Percentiles rank a stretch among this genome's conserved stretches.
These are phyloP conservation scores for Phytophthora ohioensis DNA, from an alignment of 352 stramenopile species.

Conservation along the genomic window DNA sequence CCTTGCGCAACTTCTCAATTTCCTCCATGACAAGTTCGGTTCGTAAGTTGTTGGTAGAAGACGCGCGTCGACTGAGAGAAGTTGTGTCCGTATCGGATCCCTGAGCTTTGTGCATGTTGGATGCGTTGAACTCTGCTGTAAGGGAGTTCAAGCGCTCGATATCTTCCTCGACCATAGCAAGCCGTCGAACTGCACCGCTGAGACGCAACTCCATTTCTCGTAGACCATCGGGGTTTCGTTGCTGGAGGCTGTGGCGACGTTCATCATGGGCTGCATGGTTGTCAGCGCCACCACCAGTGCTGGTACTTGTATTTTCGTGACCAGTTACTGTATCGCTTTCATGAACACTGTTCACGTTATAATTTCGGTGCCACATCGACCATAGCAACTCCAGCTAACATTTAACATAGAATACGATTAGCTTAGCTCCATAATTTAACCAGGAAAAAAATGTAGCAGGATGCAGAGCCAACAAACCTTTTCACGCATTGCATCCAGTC, in stretches of 20 bases:
- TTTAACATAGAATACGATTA: constrained; percentile 6
- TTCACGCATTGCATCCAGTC: constrained; percentile 67
- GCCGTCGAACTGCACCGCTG: constrained; percentile 61
- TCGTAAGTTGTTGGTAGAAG: constrained; percentile 36
- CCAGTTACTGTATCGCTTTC: background rate
- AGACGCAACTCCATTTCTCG: constrained; percentile 69
- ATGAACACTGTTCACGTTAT: constrained; percentile 39
- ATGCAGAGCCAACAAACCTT: constrained; percentile 46
- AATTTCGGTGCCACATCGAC: constrained; percentile 78
- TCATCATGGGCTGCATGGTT: constrained; percentile 19
- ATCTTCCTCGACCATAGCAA: constrained; percentile 69
- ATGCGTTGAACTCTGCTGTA: constrained; percentile 35
- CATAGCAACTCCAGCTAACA: constrained; percentile 59
- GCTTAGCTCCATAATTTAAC: background rate
- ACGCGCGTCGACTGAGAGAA: constrained; percentile 9
- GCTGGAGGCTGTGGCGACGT: constrained; percentile 24
- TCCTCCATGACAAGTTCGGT: constrained; percentile 52
- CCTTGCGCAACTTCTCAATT: constrained; percentile 56
- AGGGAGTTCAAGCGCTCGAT: constrained; percentile 61
- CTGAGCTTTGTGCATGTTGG: constrained; percentile 17
- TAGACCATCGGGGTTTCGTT: constrained; percentile 44
- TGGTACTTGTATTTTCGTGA: constrained; percentile 11
- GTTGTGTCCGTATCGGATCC: background rate
- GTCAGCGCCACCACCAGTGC: background rate
- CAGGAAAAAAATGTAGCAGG: background rate